Conservation (phyloP, 2,329 filamentous ascomycete genomes). For the Chrysosphaeria jannelii region DNA sequence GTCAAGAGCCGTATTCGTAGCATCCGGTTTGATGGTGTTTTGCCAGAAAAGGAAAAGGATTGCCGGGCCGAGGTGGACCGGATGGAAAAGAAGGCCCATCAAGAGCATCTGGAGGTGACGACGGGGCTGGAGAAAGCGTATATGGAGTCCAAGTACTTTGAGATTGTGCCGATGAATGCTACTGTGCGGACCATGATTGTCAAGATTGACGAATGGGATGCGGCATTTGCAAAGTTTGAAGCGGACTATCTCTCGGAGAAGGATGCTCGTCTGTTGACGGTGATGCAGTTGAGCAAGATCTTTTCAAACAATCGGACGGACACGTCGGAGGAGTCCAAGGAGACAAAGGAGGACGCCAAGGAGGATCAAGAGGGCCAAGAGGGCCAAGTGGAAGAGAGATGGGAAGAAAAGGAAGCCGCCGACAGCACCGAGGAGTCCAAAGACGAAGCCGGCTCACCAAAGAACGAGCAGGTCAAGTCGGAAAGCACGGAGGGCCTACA, state of each 20-base stretch:
- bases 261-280: constrained; percentile 74
- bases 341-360: constrained; percentile 30
- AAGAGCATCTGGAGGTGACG: constrained; percentile 48
- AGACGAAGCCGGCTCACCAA: constrained; percentile 1
- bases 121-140: constrained; percentile 68
- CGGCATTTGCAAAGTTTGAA: constrained; percentile 70
- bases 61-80: constrained; percentile 60
- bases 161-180: constrained; percentile 77
- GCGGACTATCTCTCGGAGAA: constrained; percentile 86
- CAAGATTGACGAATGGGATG: constrained; percentile 80
- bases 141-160: constrained; percentile 82
- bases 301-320: too few relatives aligned
- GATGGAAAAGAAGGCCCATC: constrained; percentile 48
- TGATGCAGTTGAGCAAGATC: constrained; percentile 77
- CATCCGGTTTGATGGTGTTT: constrained; percentile 73
- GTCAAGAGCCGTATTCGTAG: constrained; percentile 59
- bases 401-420: constrained; percentile 4
- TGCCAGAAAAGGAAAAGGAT: constrained; percentile 57
- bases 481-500: constrained; percentile 9
- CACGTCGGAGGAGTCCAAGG: constrained; percentile 55
- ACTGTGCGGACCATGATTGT: constrained; percentile 76
- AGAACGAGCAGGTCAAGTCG: constrained; percentile 16
- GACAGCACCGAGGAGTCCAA: not conserved
- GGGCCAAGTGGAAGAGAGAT: constrained; percentile 4
- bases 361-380: constrained; percentile 7